These are phyloP conservation scores for Epichloe typhina DNA, from an alignment of 2,329 filamentous ascomycete genomes.

Conservation along the genomic window DNA sequence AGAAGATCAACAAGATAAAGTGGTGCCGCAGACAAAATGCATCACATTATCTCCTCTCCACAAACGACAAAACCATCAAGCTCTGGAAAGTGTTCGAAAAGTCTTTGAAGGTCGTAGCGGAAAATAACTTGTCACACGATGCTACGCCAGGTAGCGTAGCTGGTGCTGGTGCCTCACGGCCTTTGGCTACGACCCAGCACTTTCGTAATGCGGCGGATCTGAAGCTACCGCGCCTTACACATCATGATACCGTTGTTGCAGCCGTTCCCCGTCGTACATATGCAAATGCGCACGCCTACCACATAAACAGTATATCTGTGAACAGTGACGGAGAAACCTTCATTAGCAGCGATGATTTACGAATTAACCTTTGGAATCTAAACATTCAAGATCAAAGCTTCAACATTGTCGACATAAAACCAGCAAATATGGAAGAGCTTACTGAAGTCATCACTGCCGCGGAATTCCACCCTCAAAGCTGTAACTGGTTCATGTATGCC, in stretches of 20 bases:
- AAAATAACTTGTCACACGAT: conserved; percentile 96
- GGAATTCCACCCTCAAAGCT: conserved; percentile 92
- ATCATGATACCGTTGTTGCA: conserved; percentile 95
- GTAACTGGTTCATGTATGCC: conserved; percentile 99
- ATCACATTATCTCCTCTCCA: conserved; percentile 94
- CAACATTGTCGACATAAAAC: conserved; percentile 99
- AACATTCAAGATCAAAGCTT: conserved; percentile 99
- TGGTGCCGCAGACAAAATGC: conserved; percentile 98
- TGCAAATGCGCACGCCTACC: conserved; percentile 95
- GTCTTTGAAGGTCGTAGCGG: conserved; percentile 94
- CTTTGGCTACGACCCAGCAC: conserved; percentile 50
- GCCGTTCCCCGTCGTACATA: conserved; percentile 93
- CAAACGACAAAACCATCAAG: conserved; percentile 99
- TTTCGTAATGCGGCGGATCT: conserved; percentile 75
- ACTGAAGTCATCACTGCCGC: conserved; percentile 98
- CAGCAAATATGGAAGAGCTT: conserved; percentile 98
- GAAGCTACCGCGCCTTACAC: conserved; percentile 89
- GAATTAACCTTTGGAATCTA: conserved; percentile 97
- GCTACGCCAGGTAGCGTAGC: conserved; percentile 63
- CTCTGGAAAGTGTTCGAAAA: conserved; percentile 99
- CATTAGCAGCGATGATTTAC: conserved; percentile 94
- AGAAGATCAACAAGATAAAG: conserved; percentile 99
- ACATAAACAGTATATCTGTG: conserved; percentile 99
- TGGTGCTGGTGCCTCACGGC: conserved; percentile 63
- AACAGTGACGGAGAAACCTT: conserved; percentile 99